Base-by-base conservation (phyloP, 2,329 filamentous ascomycete species). In the Arthrobotrys iridis region DNA sequence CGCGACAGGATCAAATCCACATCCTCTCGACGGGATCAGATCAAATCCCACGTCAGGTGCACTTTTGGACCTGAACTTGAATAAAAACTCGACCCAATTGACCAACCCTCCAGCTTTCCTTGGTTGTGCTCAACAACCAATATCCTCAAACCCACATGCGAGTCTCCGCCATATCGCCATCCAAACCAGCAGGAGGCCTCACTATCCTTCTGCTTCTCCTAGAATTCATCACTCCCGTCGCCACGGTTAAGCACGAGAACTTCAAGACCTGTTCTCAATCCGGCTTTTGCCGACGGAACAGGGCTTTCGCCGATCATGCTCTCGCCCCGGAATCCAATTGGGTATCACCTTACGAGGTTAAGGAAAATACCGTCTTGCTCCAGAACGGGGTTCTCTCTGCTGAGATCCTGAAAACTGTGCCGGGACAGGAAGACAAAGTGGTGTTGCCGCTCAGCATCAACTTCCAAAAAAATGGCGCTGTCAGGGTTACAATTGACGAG, bases 231-330 rank as follows among this genome's bases (percentile, higher is more conserved):
- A 57, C 77, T 30, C 20, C 67, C 72, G 28, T 78, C 96, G 93
- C 88, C 78, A 86, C 88, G 80, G 95, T 99, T 60, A 99, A 99
- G 84, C 91, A 97, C 81, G 89, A 97, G 80, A 93, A 96, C 82
- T 99, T 98, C 87, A 99, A 98, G 82, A 97, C 91, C 80, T 99
- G 95, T 84, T 85, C 91, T 78, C 94, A 99, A 82, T 95, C 94
- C 3, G 95, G 95, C 80, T 99, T 99, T 85, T 99, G 95, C 84
- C 95, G 93, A 82, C 91, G 95, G 78, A 98, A 98, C 84, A 89
- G 95, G 82, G 91, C 88, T 40, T 93, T 91, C 81, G 95, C 95
- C 81, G 93, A 98, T 83, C 85, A 87, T 77, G 93, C 89, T 77
- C 83, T 87, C 48, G 84, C 88, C 43, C 84, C 88, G 66, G 67